Percentiles rank a stretch among this genome's conserved stretches.
These are phyloP conservation scores for Asterella californica DNA, from an alignment of 225 moss, liverwort and hornwort species.

Conservation along the genomic window DNA sequence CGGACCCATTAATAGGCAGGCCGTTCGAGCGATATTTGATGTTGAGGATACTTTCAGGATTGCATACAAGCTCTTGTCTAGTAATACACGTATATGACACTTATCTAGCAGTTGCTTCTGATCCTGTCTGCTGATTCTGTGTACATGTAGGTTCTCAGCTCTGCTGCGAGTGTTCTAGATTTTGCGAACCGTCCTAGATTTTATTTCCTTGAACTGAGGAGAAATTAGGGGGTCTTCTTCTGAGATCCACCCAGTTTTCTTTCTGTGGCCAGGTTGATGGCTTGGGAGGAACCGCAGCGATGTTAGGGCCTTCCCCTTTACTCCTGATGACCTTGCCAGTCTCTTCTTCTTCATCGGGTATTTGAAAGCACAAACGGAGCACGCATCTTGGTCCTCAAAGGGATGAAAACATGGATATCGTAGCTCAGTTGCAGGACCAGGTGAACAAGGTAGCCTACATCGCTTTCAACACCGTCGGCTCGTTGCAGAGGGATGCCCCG, in stretches of 20 bases:
- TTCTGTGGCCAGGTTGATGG: not conserved
- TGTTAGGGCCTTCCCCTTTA: not conserved
- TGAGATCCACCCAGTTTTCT: not conserved
- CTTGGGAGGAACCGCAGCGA: conserved; percentile 2
- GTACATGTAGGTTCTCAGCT: too few relatives aligned
- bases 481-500: conserved; percentile 85
- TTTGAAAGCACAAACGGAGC: not conserved
- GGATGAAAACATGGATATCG: conserved; percentile 63
- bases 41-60: too few relatives aligned
- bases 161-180: too few relatives aligned
- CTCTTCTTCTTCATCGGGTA: not conserved
- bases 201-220: not conserved
- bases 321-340: not conserved
- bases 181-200: too few relatives aligned
- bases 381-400: not conserved
- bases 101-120: too few relatives aligned
- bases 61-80: too few relatives aligned
- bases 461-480: conserved; percentile 85
- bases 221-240: too few relatives aligned
- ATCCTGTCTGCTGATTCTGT: too few relatives aligned
- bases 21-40: too few relatives aligned
- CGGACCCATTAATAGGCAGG: too few relatives aligned
- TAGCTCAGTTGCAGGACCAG: conserved; percentile 86
- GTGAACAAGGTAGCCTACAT: conserved; percentile 88
- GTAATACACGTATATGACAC: too few relatives aligned